A percentile compares a stretch with the other conserved stretches of the same genome.
Evolutionary conservation across 352 stramenopile species (phyloP).

Genomic region (Thalassiosira hispida): DNA sequence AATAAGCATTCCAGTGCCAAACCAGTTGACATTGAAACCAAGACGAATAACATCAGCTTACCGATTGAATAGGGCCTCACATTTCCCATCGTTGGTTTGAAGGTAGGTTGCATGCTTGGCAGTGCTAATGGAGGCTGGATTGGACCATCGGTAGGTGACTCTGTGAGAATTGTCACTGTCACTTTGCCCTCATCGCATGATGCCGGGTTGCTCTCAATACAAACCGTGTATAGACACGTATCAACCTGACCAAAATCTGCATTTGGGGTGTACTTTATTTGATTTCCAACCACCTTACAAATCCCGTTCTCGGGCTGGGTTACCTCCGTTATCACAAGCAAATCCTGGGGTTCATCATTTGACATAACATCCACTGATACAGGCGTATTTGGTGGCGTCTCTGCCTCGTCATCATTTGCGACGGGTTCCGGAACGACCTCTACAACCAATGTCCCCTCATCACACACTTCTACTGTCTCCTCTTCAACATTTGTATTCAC

Average conservation of each 20-base stretch:
- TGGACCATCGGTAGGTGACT: neutral
- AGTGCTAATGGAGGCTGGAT: neutral
- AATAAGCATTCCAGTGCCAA: neutral
- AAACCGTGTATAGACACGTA: no score
- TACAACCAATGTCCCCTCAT: constrained; percentile 17
- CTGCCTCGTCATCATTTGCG: neutral
- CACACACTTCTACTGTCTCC: constrained; percentile 11
- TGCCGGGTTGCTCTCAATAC: no score
- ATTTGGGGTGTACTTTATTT: no score
- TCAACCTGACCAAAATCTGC: no score
- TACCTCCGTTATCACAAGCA: no score
- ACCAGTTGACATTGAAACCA: neutral
- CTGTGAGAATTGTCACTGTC: constrained; percentile 7
- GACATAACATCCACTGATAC: neutral
- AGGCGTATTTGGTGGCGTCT: neutral
- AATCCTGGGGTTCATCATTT: neutral
- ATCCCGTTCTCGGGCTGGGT: no score
- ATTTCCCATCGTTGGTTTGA: constrained; percentile 8
- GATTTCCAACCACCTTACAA: no score
- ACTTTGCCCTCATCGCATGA: neutral
- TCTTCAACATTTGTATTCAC: no score
- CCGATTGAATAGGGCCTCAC: constrained; percentile 1
- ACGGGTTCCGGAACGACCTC: neutral
- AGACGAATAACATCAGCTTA: constrained; percentile 1
- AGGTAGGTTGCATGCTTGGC: neutral